Evolutionary conservation across 2,329 filamentous ascomycete species (phyloP), one percentile per base, ranked within the genome.

Genomic region (Neonectria sp.): DNA sequence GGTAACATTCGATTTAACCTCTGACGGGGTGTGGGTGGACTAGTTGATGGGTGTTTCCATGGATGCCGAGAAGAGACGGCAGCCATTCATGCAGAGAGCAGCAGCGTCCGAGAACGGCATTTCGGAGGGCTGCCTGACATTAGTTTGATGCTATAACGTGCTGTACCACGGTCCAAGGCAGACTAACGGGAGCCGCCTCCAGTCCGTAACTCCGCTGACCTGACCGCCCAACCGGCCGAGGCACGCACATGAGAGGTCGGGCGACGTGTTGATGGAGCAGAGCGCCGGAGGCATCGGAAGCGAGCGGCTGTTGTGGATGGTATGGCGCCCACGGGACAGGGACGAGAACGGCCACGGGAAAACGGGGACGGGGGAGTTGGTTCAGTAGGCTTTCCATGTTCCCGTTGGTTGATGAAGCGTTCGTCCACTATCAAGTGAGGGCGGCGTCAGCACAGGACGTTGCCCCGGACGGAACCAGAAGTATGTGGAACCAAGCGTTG

Each of bases 131-230:
- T 35, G 31, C n/a, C 31, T 57, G 57, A 52, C 60, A 63, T 33
- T 52, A 21, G 49, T 5, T 40, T 8, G 17, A 40, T 40, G 37
- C 37, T 40, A 40, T n/a, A 40, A 40, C 37, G 37, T 9, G 37
- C 15, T 40, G 37, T 40, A 8, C 37, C 37, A 40, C 37, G 37
- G 33, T 35, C 33, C 33, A 9, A 48, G 13, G 15, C 13, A 55
- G 29, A 24, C 21, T 27, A 33, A 49, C 55, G 58, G 61, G 65
- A 35, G 46, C 63, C 31, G 55, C 27, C 52, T 51, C 51, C 49
- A 49, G 60, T 55, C 70, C 68, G 65, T 55, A 9, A 59, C 45
- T 61, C 65, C 61, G 68, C 37, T 43, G 24, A 40, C 46, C 35
- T 37, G 45, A 24, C 29, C 27, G 45, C 37, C 37, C 37, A n/a